phyloP scores from a whole-genome alignment of 2,329 filamentous ascomycete species.

The Talaromyces funiculosus region DNA sequence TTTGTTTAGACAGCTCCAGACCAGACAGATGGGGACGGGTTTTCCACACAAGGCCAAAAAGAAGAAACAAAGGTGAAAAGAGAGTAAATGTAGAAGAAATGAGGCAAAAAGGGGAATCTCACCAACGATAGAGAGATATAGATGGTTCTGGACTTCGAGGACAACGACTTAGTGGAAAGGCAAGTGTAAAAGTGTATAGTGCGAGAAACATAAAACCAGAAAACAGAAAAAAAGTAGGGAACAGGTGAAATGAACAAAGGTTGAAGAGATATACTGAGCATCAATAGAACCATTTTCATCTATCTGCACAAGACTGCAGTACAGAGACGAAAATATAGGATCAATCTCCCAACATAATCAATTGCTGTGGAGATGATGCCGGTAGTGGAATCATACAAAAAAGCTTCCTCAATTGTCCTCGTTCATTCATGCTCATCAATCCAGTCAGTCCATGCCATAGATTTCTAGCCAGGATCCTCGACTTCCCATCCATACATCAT shows the following conservation, averaged over 20 bases:
- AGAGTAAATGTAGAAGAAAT: constrained; percentile 21
- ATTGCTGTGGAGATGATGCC: constrained; percentile 4
- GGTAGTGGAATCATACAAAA: constrained; percentile 7
- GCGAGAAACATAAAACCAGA: background rate
- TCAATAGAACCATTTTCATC: background rate
- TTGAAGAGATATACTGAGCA: constrained; percentile 2
- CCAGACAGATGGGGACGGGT: background rate
- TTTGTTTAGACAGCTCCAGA: constrained; percentile 7
- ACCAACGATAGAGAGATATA: constrained; percentile 8
- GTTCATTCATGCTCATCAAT: constrained; percentile 22
- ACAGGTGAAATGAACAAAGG: constrained; percentile 18
- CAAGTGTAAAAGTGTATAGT: constrained; percentile 18
- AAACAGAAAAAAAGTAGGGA: constrained; percentile 25
- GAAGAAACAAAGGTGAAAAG: constrained; percentile 21
- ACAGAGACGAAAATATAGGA: constrained; percentile 1
- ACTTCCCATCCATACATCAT: constrained; percentile 28
- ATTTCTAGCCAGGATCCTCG: constrained; percentile 31
- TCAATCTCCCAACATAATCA: background rate
- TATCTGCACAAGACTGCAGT: background rate
- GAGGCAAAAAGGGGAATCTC: constrained; percentile 9
- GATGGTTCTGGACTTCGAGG: constrained; percentile 18
- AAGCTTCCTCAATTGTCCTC: constrained; percentile 12
- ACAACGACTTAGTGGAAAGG: constrained; percentile 21
- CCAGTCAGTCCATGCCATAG: constrained; percentile 22
- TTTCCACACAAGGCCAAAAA: constrained; percentile 5